phyloP scores from a whole-genome alignment of 1,139 yeast species.

The Geotrichum phurueaensis region DNA sequence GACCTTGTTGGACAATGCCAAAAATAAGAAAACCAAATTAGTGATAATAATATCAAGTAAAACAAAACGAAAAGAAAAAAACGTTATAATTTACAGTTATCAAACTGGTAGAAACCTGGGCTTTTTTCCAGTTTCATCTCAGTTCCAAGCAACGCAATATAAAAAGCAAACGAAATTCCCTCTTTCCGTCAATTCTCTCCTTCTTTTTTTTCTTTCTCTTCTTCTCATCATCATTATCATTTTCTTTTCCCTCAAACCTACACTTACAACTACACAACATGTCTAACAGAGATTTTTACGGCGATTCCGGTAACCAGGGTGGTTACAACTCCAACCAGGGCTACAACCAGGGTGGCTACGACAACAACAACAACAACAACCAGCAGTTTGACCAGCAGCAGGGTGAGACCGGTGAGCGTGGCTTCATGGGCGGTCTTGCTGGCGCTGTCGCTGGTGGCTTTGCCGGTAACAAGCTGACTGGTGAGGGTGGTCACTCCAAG shows the following conservation, averaged over 20 bases:
- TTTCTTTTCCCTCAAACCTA: background rate
- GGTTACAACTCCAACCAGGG: constrained; percentile 14
- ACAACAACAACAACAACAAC: constrained; percentile 7
- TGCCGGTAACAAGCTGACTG: constrained; percentile 41
- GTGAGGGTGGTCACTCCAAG: constrained; percentile 44
- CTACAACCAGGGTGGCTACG: constrained; percentile 6
- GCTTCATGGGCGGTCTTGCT: constrained; percentile 47
- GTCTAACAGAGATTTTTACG: constrained; percentile 17
- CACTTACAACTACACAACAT: background rate
- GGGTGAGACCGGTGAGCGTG: constrained; percentile 47
- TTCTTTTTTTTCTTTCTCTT: background rate
- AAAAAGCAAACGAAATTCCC: background rate
- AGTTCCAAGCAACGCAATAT: background rate
- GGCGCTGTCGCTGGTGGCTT: constrained; percentile 60
- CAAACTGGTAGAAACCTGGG: background rate
- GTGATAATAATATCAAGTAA: too few species aligned
- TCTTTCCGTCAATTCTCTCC: background rate
- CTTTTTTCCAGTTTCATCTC: background rate
- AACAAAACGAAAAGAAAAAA: too few species aligned
- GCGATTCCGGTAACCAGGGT: constrained; percentile 7
- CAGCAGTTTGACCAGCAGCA: constrained; percentile 19
- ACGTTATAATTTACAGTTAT: background rate
- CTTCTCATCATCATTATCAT: background rate
- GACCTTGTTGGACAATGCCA: background rate
- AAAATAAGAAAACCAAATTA: background rate